Percentiles rank a stretch among this genome's conserved stretches.
Conservation (phyloP, 2,329 filamentous ascomycete species). For the Teratosphaeria pseudoeucalypti region DNA sequence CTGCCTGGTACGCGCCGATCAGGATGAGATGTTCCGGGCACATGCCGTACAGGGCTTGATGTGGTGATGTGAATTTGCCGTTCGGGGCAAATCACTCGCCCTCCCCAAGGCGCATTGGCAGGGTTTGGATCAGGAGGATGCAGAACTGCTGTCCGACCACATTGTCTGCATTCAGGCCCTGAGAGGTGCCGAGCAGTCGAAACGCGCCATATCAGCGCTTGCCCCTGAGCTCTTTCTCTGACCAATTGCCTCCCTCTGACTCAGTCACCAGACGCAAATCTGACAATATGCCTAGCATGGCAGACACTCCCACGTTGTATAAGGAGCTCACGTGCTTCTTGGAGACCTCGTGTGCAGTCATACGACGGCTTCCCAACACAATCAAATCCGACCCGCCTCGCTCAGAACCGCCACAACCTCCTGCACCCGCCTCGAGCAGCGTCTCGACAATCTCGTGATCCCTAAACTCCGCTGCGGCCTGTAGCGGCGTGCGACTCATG, state of each 20-base stretch:
- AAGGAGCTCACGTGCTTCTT: not conserved
- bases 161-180: not conserved
- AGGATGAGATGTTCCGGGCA: not conserved
- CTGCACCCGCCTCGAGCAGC: slow-evolving; percentile 6
- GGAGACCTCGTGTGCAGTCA: not conserved
- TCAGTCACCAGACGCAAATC: not conserved
- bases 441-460: slow-evolving; percentile 5
- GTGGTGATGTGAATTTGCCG: not conserved
- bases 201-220: not conserved
- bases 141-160: not conserved
- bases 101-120: not conserved
- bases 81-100: not conserved
- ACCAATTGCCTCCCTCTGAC: not conserved
- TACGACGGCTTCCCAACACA: not conserved
- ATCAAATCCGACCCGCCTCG: not conserved
- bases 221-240: not conserved
- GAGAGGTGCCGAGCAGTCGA: not conserved
- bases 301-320: not conserved
- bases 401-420: not conserved
- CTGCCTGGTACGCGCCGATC: no score
- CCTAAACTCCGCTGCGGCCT: slow-evolving; percentile 13
- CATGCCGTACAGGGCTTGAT: no score
- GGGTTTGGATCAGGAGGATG: not conserved
- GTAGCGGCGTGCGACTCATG: slow-evolving; percentile 13
- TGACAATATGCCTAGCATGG: not conserved